Evolutionary conservation across 2,329 filamentous ascomycete genomes (phyloP), one percentile per base, ranked within the genome.

Genomic region (Arthrinium puccinioides): DNA sequence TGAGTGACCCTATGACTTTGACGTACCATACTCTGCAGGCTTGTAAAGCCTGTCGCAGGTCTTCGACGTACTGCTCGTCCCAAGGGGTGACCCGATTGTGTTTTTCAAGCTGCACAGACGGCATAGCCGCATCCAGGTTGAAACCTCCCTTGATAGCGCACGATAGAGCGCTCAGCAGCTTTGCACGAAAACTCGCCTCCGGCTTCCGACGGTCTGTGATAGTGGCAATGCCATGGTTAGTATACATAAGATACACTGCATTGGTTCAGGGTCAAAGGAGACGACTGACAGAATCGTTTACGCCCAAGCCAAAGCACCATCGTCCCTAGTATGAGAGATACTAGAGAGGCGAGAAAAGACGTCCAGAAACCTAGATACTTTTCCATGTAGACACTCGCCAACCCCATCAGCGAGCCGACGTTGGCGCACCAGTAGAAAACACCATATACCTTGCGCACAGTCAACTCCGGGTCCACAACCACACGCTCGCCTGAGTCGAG

Each of bases 291-390:
- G 23, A 42, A 42, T 14, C 38, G 16, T 11, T 37, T 42, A 4
- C 40, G 36, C 8, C 39, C 25, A 15, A 44, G 27, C 24, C 42
- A 24, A 9, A 44, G 39, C 25, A 44, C 39, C 13, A 44, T 4
- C 9, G 29, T 36, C 13, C 39, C 6, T 40, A 37, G 42, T 39
- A 42, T 39, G 25, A 34, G 39, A 21, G 39, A 44, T 31, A 34
- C 38, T 20, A 40, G 43, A 10, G 24, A 26, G 10, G 42, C n/a
- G 18, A 43, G 21, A 11, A 42, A 44, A 1, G 43, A 40, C 3
- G 35, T 26, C 43, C 43, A 45, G n/a, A 45, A 45, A 8, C 38
- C 43, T n/a, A 43, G 30, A 15, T 43, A 37, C 25, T 34, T 43
- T 28, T 43, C 43, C 7, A 45, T 21, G 19, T 7, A 15, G 11